Base-by-base conservation (phyloP, 495 filamentous ascomycete genomes). In the Hypoxylon crocopeplum region DNA sequence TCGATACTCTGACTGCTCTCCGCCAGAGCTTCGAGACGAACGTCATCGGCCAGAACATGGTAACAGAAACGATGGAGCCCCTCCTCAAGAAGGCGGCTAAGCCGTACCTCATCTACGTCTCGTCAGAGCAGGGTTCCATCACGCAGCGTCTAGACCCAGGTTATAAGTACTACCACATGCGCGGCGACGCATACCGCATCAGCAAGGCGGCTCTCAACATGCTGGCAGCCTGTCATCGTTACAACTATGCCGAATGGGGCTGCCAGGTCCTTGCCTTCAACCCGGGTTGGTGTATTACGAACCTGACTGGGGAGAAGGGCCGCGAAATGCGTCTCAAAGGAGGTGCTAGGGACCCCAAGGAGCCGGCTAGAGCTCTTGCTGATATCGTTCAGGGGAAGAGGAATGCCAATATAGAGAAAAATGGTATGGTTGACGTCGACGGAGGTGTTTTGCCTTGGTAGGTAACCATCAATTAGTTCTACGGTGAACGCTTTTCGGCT, bases 151-250 rank as follows among this genome's bases (percentile, higher is more conserved):
- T 56, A 32, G 67, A 52, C 51, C 54, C 57, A 25, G 68, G 48
- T 8, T 50, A 47, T 69, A 40, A 20, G 59, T 73, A 15, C 51
- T 59, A 16, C 58, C 37, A 15, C 20, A 32, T 40, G 42, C 60
- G 17, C 44, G 61, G 47, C 63, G 73, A 48, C 1, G 68, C 74
- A 1, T 86, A 88, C 61, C 76, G 84, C 11, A 75, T 73, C 52
- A 75, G 74, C 46, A 87, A 88, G 71, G 78, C 81, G 0, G 85
- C 81, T 0, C 39, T 86, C 65, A 86, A 86, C 48, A 86, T 86
- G 85, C 32, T 86, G 64, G 79, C 85, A 71, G 72, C 74, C 10
- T 80, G 85, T 51, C 85, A 83, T 75, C 21, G 48, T 8, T 69
- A 75, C 7, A 66, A 78, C 2, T 66, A 80, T 53, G 72, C 72